phyloP scores from a whole-genome alignment of 495 filamentous ascomycete species.

The Xylaria castorea region DNA sequence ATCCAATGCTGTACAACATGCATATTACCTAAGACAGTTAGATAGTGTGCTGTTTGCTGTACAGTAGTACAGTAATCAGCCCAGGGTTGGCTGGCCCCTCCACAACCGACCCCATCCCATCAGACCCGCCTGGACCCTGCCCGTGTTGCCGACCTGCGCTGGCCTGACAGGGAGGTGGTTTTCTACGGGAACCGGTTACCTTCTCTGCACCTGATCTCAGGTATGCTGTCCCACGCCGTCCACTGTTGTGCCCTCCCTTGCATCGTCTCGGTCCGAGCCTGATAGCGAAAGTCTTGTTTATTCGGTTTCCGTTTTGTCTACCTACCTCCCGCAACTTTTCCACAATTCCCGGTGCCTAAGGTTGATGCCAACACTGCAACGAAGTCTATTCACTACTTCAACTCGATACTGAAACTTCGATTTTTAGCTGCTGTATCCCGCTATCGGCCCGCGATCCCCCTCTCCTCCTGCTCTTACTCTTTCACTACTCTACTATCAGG shows the following conservation, averaged over 20 bases:
- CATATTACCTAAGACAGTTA: constrained; percentile 1
- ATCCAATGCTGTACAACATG: background rate
- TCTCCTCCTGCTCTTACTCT: background rate
- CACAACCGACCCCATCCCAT: background rate
- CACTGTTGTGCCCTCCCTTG: background rate
- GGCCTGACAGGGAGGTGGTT: background rate
- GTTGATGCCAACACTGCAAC: background rate
- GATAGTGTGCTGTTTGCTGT: background rate
- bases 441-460: constrained; percentile 15
- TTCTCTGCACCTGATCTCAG: constrained; percentile 1
- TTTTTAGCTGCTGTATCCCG: constrained; percentile 1
- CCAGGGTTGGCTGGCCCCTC: background rate
- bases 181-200: constrained; percentile 6
- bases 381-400: background rate
- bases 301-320: background rate
- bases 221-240: background rate
- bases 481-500: background rate
- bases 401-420: background rate
- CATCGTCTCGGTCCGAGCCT: background rate
- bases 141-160: background rate
- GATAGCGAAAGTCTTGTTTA: background rate
- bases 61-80: background rate
- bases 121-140: constrained; percentile 9
- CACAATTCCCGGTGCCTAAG: background rate
- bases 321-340: background rate